phyloP scores from a whole-genome alignment of 306 rosid species.

The Trifolium dubium region DNA sequence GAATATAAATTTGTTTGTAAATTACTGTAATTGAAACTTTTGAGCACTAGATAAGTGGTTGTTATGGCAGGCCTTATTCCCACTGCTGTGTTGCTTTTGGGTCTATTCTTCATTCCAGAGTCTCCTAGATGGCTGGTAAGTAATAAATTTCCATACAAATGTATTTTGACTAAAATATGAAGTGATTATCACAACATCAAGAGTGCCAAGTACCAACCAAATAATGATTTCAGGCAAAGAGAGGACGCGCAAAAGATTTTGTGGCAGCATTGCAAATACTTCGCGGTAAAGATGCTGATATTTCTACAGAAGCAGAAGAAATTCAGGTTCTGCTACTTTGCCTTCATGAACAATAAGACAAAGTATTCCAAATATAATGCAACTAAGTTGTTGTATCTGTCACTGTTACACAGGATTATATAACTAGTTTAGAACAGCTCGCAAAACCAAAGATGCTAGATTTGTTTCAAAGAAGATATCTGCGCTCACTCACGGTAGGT shows the following conservation, averaged over 20 bases:
- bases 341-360: neutral
- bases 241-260: constrained; percentile 66
- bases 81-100: constrained; percentile 67
- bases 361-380: constrained; percentile 3
- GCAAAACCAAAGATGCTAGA: constrained; percentile 77
- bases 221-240: constrained; percentile 65
- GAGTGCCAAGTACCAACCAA: neutral
- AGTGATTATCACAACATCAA: neutral
- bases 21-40: neutral
- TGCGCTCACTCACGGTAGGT: constrained; percentile 68
- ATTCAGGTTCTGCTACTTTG: constrained; percentile 64
- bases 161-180: neutral
- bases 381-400: neutral
- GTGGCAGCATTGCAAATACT: constrained; percentile 64
- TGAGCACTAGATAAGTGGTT: constrained; percentile 43
- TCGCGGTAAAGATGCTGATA: constrained; percentile 76
- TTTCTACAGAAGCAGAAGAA: constrained; percentile 75
- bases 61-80: constrained; percentile 82
- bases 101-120: constrained; percentile 88
- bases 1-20: neutral
- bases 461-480: constrained; percentile 80
- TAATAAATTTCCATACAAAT: constrained; percentile 4
- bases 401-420: constrained; percentile 64
- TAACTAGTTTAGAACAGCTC: constrained; percentile 68
- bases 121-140: constrained; percentile 99